These are phyloP conservation scores for Acacia crassicarpa DNA, from an alignment of 306 rosid genomes.

Conservation along the genomic window DNA sequence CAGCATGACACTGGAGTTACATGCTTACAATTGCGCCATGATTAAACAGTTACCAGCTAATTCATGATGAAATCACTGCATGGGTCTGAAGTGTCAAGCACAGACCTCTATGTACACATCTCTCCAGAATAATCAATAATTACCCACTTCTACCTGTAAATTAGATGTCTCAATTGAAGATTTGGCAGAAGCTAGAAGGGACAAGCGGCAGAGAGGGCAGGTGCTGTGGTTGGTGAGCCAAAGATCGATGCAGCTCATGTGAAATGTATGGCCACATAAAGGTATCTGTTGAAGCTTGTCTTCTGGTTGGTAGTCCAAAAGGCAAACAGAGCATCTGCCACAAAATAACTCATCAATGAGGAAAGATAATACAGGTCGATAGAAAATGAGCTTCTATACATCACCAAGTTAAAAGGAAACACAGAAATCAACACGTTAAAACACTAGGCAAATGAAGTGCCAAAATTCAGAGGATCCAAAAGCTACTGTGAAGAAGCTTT, in stretches of 20 bases:
- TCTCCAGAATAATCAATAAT: constrained; percentile 22
- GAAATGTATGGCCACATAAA: constrained; percentile 82
- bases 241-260: constrained; percentile 81
- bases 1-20: constrained; percentile 5
- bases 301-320: constrained; percentile 75
- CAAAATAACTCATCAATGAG: constrained; percentile 17
- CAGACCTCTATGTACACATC: not conserved
- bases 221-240: constrained; percentile 85
- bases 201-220: constrained; percentile 94
- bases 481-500: not conserved
- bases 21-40: constrained; percentile 9
- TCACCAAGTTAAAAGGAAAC: not conserved
- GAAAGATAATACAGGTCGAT: constrained; percentile 9
- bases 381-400: not conserved
- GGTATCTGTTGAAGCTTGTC: constrained; percentile 92
- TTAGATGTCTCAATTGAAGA: constrained; percentile 41
- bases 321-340: constrained; percentile 84
- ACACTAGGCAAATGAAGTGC: not conserved
- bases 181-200: constrained; percentile 54
- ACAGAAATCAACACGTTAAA: not conserved
- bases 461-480: not conserved
- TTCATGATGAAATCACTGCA: not conserved
- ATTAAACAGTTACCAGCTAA: not conserved
- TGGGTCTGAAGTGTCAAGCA: not conserved
- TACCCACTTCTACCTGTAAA: constrained; percentile 34